Percentiles rank a stretch among this genome's conserved stretches.
Evolutionary conservation across 164 flowering plant species (phyloP).

Genomic region (Stephania cephalantha): DNA sequence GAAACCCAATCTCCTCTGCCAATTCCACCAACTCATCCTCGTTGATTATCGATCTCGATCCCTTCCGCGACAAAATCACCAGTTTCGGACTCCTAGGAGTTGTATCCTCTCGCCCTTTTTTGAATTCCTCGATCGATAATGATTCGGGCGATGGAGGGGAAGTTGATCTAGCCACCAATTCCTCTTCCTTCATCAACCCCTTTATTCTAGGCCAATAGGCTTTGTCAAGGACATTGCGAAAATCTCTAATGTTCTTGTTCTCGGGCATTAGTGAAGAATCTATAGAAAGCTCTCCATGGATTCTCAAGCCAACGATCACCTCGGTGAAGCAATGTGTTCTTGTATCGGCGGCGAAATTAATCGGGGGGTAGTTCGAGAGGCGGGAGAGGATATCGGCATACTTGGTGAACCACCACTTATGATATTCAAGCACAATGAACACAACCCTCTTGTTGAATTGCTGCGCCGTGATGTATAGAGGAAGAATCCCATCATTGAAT

Average conservation of each 20-base stretch:
- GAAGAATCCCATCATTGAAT: conserved; percentile 87
- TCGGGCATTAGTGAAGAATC: conserved; percentile 46
- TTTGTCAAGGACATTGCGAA: conserved; percentile 50
- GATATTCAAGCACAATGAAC: conserved; percentile 80
- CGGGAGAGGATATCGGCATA: conserved; percentile 58
- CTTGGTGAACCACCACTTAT: conserved; percentile 77
- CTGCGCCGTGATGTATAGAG: conserved; percentile 79
- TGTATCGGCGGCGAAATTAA: conserved; percentile 49
- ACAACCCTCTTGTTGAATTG: conserved; percentile 64
- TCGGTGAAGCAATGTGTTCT: conserved; percentile 77
- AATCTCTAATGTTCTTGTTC: conserved; percentile 51
- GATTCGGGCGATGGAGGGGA: conserved; percentile 12
- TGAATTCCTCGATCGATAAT: neutral
- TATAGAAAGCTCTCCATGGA: conserved; percentile 85
- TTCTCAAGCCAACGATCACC: conserved; percentile 67
- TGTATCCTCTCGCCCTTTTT: neutral
- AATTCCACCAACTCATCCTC: conserved; percentile 50
- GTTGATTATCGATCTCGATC: conserved; percentile 64
- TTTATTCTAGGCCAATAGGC: conserved; percentile 67
- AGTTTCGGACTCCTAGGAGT: conserved; percentile 44
- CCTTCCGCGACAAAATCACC: conserved; percentile 60
- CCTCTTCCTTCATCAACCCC: conserved; percentile 42
- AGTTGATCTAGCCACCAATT: conserved; percentile 20
- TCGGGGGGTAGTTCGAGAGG: conserved; percentile 61
- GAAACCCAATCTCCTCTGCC: conserved; percentile 69